Conservation (phyloP, 169 alveolate species). For the Eimeria praecox region DNA sequence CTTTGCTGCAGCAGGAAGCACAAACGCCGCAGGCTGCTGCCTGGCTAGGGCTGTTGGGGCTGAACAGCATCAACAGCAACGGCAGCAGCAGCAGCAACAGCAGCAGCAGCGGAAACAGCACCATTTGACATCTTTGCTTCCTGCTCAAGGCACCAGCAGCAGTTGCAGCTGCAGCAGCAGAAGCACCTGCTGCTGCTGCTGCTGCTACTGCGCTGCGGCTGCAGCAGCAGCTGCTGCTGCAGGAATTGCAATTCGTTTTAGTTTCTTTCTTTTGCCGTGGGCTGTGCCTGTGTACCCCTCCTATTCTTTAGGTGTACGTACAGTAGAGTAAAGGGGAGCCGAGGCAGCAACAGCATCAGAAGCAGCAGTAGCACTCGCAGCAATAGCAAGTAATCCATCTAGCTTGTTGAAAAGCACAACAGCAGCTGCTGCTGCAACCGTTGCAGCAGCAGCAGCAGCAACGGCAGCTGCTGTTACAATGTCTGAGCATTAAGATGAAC, state of each 20-base stretch:
- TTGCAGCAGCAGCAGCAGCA: too few species aligned
- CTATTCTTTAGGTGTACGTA: background rate
- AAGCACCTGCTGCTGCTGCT: background rate
- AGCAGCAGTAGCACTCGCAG: too few species aligned
- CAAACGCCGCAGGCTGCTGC: background rate
- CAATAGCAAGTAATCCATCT: too few species aligned
- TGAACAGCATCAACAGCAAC: background rate
- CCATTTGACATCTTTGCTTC: background rate
- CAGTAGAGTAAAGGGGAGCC: background rate
- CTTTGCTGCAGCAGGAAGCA: constrained; percentile 38
- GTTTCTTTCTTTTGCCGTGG: background rate
- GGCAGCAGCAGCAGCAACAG: constrained; percentile 5
- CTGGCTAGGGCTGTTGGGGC: background rate
- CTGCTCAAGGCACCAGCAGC: background rate
- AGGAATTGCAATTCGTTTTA: background rate
- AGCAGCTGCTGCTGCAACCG: too few species aligned
- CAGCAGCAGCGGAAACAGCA: background rate
- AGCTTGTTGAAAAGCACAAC: too few species aligned
- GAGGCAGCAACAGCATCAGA: background rate
- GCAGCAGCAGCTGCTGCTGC: background rate
- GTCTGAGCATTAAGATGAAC: too few species aligned
- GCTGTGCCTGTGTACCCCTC: background rate
- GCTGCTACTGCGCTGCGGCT: background rate
- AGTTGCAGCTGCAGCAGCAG: background rate
- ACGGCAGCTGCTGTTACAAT: too few species aligned